phyloP scores from a whole-genome alignment of 2,329 filamentous ascomycete species.

The Monosporascus sp. region DNA sequence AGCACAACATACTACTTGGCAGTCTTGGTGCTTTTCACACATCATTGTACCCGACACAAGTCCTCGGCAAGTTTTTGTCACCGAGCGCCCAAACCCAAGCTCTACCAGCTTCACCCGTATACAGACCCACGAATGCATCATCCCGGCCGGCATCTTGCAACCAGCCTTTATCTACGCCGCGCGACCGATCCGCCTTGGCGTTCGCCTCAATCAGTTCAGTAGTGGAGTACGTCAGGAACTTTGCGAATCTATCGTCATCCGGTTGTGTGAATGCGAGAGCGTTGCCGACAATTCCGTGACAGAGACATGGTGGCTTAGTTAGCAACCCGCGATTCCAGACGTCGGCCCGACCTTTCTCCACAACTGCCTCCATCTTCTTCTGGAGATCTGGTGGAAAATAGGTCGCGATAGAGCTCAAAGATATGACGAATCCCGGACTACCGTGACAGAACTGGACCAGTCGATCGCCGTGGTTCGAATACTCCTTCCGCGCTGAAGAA shows the following conservation, averaged over 20 bases:
- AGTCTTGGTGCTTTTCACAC: slow-evolving; percentile 9
- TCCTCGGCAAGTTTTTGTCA: slow-evolving; percentile 7
- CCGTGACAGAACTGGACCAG: slow-evolving; percentile 65
- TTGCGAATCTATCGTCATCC: slow-evolving; percentile 11
- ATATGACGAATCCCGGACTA: slow-evolving; percentile 56
- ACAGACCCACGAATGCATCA: slow-evolving; percentile 15
- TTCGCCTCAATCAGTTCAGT: not conserved
- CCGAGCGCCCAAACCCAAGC: slow-evolving; percentile 24
- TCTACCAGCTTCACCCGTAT: slow-evolving; percentile 23
- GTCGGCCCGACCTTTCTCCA: slow-evolving; percentile 46
- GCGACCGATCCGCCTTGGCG: not conserved
- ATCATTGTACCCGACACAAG: slow-evolving; percentile 24
- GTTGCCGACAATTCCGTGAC: slow-evolving; percentile 62
- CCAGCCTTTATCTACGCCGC: not conserved
- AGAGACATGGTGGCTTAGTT: slow-evolving; percentile 60
- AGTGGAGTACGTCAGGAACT: not conserved
- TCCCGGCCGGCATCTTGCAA: slow-evolving; percentile 1
- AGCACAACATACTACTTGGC: too few relatives aligned
- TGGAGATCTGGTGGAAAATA: slow-evolving; percentile 48
- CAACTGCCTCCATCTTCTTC: slow-evolving; percentile 46
- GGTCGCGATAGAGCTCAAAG: slow-evolving; percentile 49
- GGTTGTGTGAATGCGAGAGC: slow-evolving; percentile 35
- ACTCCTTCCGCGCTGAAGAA: slow-evolving; percentile 37
- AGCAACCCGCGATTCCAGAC: slow-evolving; percentile 54
- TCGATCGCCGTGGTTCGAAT: slow-evolving; percentile 6